A percentile compares a stretch with the other conserved stretches of the same genome.
phyloP scores from a whole-genome alignment of 2,329 filamentous ascomycete species.

The Arthroderma sp. region DNA sequence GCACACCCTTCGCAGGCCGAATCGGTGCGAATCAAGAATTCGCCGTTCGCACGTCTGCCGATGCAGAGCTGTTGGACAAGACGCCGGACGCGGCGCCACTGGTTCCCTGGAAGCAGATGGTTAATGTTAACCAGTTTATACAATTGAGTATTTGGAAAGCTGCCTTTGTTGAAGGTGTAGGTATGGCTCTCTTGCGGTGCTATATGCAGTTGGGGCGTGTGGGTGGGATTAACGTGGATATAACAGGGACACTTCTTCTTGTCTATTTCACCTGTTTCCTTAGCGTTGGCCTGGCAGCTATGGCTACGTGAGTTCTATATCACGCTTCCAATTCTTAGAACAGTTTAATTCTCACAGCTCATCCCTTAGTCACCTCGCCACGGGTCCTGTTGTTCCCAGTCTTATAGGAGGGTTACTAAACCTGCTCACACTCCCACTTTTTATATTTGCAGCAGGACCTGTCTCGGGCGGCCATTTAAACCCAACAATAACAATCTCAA shows the following conservation, averaged over 20 bases:
- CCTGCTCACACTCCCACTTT: conserved; percentile 30
- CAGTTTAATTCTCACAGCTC: not conserved
- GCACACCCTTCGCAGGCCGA: conserved; percentile 21
- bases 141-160: conserved; percentile 28
- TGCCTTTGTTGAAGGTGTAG: conserved; percentile 29
- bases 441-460: conserved; percentile 38
- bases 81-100: conserved; percentile 32
- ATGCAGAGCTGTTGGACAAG: conserved; percentile 18
- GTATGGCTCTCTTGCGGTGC: conserved; percentile 11
- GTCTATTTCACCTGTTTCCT: not conserved
- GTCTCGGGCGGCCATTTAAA: conserved; percentile 42
- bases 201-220: not conserved
- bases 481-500: conserved; percentile 41
- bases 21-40: conserved; percentile 27
- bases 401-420: conserved; percentile 29
- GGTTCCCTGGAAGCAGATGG: conserved; percentile 24
- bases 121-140: conserved; percentile 24
- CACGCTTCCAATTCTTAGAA: not conserved
- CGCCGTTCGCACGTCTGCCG: conserved; percentile 18
- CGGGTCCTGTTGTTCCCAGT: not conserved
- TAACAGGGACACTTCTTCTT: not conserved
- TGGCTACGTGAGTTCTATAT: not conserved
- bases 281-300: not conserved
- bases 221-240: not conserved
- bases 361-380: not conserved